Evolutionary conservation across 306 rosid species (phyloP).

Genomic region (Vicia villosa): DNA sequence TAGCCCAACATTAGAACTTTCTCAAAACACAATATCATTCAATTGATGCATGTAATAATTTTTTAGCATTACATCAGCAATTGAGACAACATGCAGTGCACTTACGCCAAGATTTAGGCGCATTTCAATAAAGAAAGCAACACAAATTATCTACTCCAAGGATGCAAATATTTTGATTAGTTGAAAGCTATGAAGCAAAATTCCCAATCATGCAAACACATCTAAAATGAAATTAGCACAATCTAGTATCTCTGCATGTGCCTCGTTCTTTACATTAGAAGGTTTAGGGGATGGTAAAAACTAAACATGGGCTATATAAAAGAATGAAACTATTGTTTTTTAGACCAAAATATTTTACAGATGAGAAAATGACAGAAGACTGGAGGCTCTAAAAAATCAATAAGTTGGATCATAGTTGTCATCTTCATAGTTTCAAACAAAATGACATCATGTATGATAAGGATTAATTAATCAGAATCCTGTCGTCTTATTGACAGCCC

Average conservation of each 20-base stretch:
- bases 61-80: constrained; percentile 21
- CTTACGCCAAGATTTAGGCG: background rate
- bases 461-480: constrained; percentile 2
- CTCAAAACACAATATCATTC: background rate
- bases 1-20: constrained; percentile 23
- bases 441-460: background rate
- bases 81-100: constrained; percentile 8
- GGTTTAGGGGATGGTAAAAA: background rate
- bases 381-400: background rate
- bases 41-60: background rate
- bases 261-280: constrained; percentile 1
- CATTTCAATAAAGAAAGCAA: background rate
- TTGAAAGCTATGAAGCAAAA: background rate
- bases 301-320: background rate
- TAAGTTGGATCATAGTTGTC: background rate
- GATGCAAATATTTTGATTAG: background rate
- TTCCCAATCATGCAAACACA: constrained; percentile 18
- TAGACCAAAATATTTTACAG: background rate
- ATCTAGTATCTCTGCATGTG: constrained; percentile 1
- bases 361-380: constrained; percentile 12
- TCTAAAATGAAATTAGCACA: constrained; percentile 8
- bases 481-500: constrained; percentile 3
- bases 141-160: background rate
- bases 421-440: background rate
- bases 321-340: background rate